A percentile compares a stretch with the other conserved stretches of the same genome.
phyloP scores from a whole-genome alignment of 306 rosid genomes.

The Quercus mongolica region DNA sequence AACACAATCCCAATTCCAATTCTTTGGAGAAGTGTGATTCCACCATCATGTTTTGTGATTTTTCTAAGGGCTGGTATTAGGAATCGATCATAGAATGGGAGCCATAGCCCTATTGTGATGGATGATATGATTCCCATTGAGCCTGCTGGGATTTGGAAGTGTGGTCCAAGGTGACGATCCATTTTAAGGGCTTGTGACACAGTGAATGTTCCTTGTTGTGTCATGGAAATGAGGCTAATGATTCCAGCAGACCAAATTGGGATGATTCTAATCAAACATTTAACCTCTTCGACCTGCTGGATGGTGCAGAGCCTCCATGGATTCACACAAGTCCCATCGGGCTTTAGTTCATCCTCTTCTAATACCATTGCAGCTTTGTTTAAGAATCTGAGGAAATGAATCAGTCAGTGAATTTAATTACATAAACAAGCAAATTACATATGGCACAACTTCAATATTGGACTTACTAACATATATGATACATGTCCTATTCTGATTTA shows the following conservation, averaged over 20 bases:
- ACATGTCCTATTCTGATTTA: too few species aligned
- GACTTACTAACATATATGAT: neutral
- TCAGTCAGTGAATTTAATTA: neutral
- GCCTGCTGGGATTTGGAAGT: constrained; percentile 66
- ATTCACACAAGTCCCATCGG: constrained; percentile 45
- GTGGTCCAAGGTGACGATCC: constrained; percentile 65
- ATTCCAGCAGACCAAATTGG: constrained; percentile 59
- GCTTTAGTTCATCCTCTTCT: constrained; percentile 42
- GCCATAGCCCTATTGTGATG: constrained; percentile 41
- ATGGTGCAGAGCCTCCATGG: constrained; percentile 53
- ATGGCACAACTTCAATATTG: neutral
- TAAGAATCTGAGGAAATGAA: constrained; percentile 22
- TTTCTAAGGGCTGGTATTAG: constrained; percentile 46
- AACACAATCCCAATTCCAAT: constrained; percentile 61
- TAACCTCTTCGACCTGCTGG: constrained; percentile 67
- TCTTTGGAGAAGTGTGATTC: constrained; percentile 55
- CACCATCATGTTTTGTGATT: constrained; percentile 48
- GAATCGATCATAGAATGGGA: constrained; percentile 51
- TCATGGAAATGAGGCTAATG: constrained; percentile 32
- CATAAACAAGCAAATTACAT: neutral
- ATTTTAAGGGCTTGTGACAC: constrained; percentile 70
- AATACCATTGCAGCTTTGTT: constrained; percentile 52
- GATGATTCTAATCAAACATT: constrained; percentile 40
- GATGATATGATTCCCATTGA: constrained; percentile 51
- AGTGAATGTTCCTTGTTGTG: constrained; percentile 51